phyloP scores from a whole-genome alignment of 192 early-diverging fungal genomes.

The Entophlyctis luteolus region DNA sequence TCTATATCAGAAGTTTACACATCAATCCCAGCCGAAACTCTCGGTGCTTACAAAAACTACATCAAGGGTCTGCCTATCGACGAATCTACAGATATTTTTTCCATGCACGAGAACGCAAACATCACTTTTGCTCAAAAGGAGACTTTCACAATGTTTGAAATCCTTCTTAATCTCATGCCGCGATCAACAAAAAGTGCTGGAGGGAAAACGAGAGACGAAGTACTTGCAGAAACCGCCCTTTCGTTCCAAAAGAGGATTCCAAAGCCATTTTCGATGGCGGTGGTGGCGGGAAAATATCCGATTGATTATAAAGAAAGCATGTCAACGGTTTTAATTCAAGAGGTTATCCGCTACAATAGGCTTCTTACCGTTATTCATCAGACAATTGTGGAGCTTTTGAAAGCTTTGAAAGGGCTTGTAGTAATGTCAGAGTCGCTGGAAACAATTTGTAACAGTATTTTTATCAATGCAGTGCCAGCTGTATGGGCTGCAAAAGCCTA shows the following conservation, averaged over 20 bases:
- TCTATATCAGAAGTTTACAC: constrained; percentile 41
- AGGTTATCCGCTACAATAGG: constrained; percentile 59
- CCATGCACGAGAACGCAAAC: constrained; percentile 62
- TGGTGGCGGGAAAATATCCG: constrained; percentile 47
- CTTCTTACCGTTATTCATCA: constrained; percentile 48
- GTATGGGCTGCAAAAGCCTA: constrained; percentile 55
- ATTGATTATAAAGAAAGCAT: constrained; percentile 60
- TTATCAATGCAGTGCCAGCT: constrained; percentile 52
- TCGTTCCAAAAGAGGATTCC: constrained; percentile 48
- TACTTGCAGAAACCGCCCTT: constrained; percentile 42
- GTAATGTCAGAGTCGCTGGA: constrained; percentile 57
- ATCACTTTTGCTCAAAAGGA: constrained; percentile 63
- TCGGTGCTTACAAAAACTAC: constrained; percentile 47
- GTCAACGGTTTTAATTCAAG: constrained; percentile 56
- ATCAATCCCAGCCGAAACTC: constrained; percentile 44
- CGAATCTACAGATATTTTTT: constrained; percentile 57
- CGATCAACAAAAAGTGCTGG: constrained; percentile 35
- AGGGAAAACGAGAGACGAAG: constrained; percentile 53
- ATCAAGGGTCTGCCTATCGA: constrained; percentile 53
- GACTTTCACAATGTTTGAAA: constrained; percentile 53
- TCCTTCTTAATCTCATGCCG: constrained; percentile 53
- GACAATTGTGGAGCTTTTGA: constrained; percentile 49
- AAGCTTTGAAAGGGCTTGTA: constrained; percentile 54
- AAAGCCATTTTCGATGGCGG: constrained; percentile 49
- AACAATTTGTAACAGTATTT: constrained; percentile 54